Conservation (phyloP, 2,329 filamentous ascomycete genomes). For the Aspergillus quadricinctus region DNA sequence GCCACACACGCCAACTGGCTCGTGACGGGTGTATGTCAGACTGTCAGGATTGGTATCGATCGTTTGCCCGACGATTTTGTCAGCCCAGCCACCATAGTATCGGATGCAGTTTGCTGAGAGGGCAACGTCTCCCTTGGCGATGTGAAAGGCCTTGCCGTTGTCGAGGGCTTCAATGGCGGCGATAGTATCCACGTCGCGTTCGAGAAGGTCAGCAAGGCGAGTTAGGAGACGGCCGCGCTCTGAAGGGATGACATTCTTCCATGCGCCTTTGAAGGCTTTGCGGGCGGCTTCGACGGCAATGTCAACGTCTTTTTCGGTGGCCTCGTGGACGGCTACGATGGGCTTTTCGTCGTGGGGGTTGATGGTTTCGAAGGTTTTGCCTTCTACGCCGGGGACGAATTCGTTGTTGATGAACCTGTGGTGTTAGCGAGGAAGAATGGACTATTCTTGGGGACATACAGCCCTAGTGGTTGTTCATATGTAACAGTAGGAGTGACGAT, state of each 20-base stretch:
- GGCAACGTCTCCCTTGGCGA: slow-evolving; percentile 65
- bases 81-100: slow-evolving; percentile 90
- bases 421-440: not conserved
- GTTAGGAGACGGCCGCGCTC: slow-evolving; percentile 64
- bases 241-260: slow-evolving; percentile 65
- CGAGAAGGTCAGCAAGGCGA: slow-evolving; percentile 75
- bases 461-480: slow-evolving; percentile 37
- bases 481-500: slow-evolving; percentile 34
- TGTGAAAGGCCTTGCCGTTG: slow-evolving; percentile 42
- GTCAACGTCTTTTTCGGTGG: slow-evolving; percentile 72
- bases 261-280: slow-evolving; percentile 73
- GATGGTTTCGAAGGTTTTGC: slow-evolving; percentile 88
- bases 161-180: slow-evolving; percentile 78
- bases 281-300: slow-evolving; percentile 79
- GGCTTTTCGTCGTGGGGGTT: slow-evolving; percentile 83
- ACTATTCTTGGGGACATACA: slow-evolving; percentile 20
- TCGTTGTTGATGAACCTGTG: slow-evolving; percentile 42
- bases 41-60: slow-evolving; percentile 72
- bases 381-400: slow-evolving; percentile 75
- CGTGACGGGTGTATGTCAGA: slow-evolving; percentile 78
- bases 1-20: slow-evolving; percentile 76
- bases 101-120: slow-evolving; percentile 67
- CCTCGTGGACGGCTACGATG: slow-evolving; percentile 78
- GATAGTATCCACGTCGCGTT: slow-evolving; percentile 72
- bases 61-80: slow-evolving; percentile 89